Evolutionary conservation across 345 rosid genomes (phyloP), one percentile per base, ranked within the genome.

Genomic region (Arabis alpina): DNA sequence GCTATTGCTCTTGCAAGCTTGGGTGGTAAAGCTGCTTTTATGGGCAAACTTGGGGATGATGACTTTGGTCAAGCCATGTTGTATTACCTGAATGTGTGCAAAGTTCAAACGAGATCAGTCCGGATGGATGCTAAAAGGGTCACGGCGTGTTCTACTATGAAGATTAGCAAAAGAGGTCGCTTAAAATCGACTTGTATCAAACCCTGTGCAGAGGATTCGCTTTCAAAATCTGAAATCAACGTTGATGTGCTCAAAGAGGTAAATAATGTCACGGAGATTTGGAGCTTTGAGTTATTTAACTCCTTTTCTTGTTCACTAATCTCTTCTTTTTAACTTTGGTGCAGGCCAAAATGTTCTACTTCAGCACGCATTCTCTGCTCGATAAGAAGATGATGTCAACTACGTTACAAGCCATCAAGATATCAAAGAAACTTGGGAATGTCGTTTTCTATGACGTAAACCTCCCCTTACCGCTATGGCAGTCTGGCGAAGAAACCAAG

Each of bases 21-120:
- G 62, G 97, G 96, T 54, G 97, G 96, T 77, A 88, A 87, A 61
- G 98, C 83, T 82, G 92, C 97, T 57, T 83, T 93, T 57, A 90
- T 93, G 97, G 97, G 97, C 8, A 93, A 93, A 67, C 86, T 90
- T 10, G 98, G 98, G 23, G 87, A 86, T 66, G 97, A 93, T 74
- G 90, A 85, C 14, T 87, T 53, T 64, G 98, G 97, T 74, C 84
- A 85, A 71, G 84, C 93, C 43, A 81, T 93, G 92, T 78, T 93
- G 27, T 83, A 82, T 66, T 88, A 83, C 68, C 53, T 93, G 82
- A 90, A 93, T 79, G 77, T 71, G 45, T 86, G 77, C 74, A 80
- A 86, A 1, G 96, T 93, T 44, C 97, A 88, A 69, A 93, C 97
- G 16, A 82, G 97, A 66, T 79, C 95, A 3, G 87, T 90, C 66